phyloP scores from a whole-genome alignment of 2,329 filamentous ascomycete genomes.

The Aspergillus hortae region DNA sequence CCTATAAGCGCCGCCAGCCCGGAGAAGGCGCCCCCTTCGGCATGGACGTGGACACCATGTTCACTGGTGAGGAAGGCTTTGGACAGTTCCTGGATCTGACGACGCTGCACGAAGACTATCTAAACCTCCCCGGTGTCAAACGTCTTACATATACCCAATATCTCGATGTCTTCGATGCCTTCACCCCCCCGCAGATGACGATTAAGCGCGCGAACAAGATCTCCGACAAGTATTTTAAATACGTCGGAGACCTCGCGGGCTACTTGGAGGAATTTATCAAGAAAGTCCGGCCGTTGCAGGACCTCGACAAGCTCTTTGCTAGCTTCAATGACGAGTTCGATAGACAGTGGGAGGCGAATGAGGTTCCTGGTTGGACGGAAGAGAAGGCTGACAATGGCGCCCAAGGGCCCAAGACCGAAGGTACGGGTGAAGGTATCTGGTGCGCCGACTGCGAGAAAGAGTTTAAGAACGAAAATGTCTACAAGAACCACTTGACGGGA shows the following conservation, averaged over 20 bases:
- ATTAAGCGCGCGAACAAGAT: slow-evolving; percentile 80
- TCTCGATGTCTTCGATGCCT: slow-evolving; percentile 84
- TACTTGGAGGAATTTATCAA: slow-evolving; percentile 90
- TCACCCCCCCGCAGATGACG: slow-evolving; percentile 67
- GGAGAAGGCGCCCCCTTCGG: slow-evolving; percentile 62
- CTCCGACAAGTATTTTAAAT: slow-evolving; percentile 88
- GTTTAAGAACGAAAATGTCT: slow-evolving; percentile 93
- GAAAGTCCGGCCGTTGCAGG: slow-evolving; percentile 78
- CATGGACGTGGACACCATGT: slow-evolving; percentile 80
- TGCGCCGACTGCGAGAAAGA: slow-evolving; percentile 90
- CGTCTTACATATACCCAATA: slow-evolving; percentile 89
- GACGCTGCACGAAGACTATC: slow-evolving; percentile 76
- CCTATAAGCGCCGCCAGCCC: slow-evolving; percentile 71
- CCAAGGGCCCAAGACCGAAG: slow-evolving; percentile 48
- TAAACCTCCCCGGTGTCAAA: slow-evolving; percentile 85
- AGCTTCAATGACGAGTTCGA: slow-evolving; percentile 82
- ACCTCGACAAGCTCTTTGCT: slow-evolving; percentile 72
- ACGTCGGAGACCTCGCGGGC: slow-evolving; percentile 72
- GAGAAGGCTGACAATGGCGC: slow-evolving; percentile 46
- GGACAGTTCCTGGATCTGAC: slow-evolving; percentile 91
- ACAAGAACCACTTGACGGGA: slow-evolving; percentile 80
- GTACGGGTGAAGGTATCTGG: slow-evolving; percentile 70
- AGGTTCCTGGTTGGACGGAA: slow-evolving; percentile 73
- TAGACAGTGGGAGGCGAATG: slow-evolving; percentile 73
- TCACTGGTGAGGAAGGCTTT: slow-evolving; percentile 91